Conservation (phyloP, 2,329 filamentous ascomycete genomes). For the Fusarium sp. region DNA sequence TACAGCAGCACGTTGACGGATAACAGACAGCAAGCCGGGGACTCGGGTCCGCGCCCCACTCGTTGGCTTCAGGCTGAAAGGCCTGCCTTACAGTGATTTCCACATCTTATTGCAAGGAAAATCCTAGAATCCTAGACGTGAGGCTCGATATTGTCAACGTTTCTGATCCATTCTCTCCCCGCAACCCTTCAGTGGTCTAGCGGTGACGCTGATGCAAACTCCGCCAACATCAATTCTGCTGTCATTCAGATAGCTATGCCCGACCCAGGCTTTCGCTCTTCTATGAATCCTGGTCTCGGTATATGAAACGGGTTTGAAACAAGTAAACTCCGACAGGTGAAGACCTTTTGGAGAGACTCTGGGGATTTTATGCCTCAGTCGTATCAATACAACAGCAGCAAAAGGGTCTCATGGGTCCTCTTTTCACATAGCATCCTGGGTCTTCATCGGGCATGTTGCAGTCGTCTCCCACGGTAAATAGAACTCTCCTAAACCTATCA, state of each 20-base stretch:
- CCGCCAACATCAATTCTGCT: conserved; percentile 3
- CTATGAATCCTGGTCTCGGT: neutral
- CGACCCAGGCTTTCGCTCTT: conserved; percentile 5
- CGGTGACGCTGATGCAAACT: conserved; percentile 10
- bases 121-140: conserved; percentile 36
- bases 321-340: conserved; percentile 8
- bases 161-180: conserved; percentile 17
- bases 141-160: conserved; percentile 28
- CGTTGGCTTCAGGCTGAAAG: conserved; percentile 33
- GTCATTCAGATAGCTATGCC: conserved; percentile 7
- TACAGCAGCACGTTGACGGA: conserved; percentile 1
- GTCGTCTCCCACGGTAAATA: conserved; percentile 17
- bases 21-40: conserved; percentile 25
- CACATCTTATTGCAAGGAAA: conserved; percentile 38
- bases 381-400: conserved; percentile 27
- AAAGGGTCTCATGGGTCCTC: conserved; percentile 16
- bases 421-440: conserved; percentile 22
- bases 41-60: conserved; percentile 37
- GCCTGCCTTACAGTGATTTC: conserved; percentile 21
- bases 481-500: conserved; percentile 36
- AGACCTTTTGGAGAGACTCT: conserved; percentile 16
- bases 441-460: conserved; percentile 19
- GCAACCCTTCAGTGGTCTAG: conserved; percentile 20
- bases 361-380: conserved; percentile 17
- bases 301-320: conserved; percentile 26